These are phyloP conservation scores for Lentinula sp. DNA, from an alignment of 768 basidiomycete genomes.

Conservation along the genomic window DNA sequence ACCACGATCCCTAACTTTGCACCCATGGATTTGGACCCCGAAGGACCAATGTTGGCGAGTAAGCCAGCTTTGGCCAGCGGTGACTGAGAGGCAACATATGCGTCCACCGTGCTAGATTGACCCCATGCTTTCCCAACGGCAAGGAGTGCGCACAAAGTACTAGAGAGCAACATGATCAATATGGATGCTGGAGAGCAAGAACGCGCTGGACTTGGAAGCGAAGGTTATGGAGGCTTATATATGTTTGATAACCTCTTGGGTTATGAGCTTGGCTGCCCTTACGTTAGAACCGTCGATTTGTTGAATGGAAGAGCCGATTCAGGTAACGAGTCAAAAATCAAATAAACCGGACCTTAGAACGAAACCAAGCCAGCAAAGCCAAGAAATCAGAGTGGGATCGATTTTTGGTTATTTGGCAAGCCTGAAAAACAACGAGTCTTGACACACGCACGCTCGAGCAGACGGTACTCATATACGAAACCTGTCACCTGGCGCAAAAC, in stretches of 20 bases:
- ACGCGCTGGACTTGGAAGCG: not conserved
- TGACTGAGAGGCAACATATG: slow-evolving; percentile 46
- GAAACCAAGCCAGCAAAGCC: not conserved
- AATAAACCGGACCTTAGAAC: not conserved
- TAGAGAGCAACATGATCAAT: too few species aligned
- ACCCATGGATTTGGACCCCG: slow-evolving; percentile 46
- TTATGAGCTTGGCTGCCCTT: not conserved
- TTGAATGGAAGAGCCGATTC: not conserved
- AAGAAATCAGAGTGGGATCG: not conserved
- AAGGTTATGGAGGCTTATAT: not conserved
- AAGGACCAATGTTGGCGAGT: slow-evolving; percentile 69
- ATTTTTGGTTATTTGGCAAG: not conserved
- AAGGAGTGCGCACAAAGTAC: too few species aligned
- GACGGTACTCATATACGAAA: too few species aligned
- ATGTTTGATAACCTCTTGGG: not conserved
- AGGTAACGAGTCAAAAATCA: not conserved
- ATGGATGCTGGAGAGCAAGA: not conserved
- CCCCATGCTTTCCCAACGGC: not conserved
- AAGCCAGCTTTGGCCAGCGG: slow-evolving; percentile 59
- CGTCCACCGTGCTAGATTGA: slow-evolving; percentile 27
- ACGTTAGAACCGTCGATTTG: not conserved
- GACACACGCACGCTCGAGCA: too few species aligned
- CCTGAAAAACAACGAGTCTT: not conserved
- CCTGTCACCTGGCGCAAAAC: too few species aligned
- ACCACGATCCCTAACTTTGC: slow-evolving; percentile 44